Percentiles rank a stretch among this genome's conserved stretches.
These are phyloP conservation scores for Candida nemodendra DNA, from an alignment of 805 yeast species.

Conservation along the genomic window DNA sequence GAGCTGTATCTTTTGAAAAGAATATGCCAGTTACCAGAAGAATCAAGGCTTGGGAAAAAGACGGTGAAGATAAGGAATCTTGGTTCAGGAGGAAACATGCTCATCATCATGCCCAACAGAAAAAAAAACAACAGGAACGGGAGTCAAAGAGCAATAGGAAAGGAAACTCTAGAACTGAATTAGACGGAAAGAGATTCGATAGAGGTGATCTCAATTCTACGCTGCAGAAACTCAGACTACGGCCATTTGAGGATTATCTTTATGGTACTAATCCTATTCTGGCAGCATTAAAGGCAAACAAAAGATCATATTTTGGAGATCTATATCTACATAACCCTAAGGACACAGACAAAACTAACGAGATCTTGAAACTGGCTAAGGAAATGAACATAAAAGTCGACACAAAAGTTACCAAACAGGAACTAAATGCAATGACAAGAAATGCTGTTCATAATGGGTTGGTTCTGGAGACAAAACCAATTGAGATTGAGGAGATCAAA, in stretches of 20 bases:
- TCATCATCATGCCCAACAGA: slow-evolving; percentile 58
- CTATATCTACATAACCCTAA: slow-evolving; percentile 46
- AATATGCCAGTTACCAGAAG: slow-evolving; percentile 40
- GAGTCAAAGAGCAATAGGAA: slow-evolving; percentile 20
- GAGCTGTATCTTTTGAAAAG: slow-evolving; percentile 36
- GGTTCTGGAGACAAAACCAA: slow-evolving; percentile 64
- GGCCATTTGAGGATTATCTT: slow-evolving; percentile 63
- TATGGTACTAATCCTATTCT: slow-evolving; percentile 75
- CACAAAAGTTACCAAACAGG: slow-evolving; percentile 39
- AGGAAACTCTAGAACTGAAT: slow-evolving; percentile 1
- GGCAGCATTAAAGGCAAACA: slow-evolving; percentile 61
- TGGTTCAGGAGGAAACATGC: slow-evolving; percentile 64
- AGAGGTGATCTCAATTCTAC: slow-evolving; percentile 13
- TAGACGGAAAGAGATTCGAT: slow-evolving; percentile 5
- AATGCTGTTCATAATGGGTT: slow-evolving; percentile 81
- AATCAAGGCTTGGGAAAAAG: slow-evolving; percentile 66
- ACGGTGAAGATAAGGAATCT: slow-evolving; percentile 57
- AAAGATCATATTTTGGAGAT: slow-evolving; percentile 51
- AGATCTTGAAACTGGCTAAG: slow-evolving; percentile 48
- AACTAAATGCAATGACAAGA: slow-evolving; percentile 57
- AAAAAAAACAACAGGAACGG: slow-evolving; percentile 25
- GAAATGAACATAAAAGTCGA: slow-evolving; percentile 39
- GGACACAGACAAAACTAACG: slow-evolving; percentile 30
- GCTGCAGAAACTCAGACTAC: slow-evolving; percentile 21
- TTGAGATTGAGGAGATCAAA: slow-evolving; percentile 34